Conservation (phyloP, 1,284 basidiomycete genomes). For the Melanopsichium pennsylvanicum region DNA sequence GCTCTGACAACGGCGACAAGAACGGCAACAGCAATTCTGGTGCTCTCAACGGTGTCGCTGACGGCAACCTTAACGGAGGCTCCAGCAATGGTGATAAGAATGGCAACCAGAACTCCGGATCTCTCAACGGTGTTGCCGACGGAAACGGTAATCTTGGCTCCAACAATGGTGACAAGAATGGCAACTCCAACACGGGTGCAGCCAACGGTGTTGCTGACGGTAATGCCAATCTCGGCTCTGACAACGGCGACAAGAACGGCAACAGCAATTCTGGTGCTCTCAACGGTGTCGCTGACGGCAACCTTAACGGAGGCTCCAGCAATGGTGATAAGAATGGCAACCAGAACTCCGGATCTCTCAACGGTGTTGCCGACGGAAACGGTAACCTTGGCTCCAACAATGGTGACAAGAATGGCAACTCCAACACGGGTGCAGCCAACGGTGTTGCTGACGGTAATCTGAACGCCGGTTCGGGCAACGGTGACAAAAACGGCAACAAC, state of each 20-base stretch:
- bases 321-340: constrained; percentile 24
- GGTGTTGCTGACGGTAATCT: constrained; percentile 22
- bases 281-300: constrained; percentile 23
- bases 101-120: constrained; percentile 5
- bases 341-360: constrained; percentile 8
- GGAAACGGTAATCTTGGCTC: constrained; percentile 18
- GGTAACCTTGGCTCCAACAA: constrained; percentile 16
- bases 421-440: constrained; percentile 17
- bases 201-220: constrained; percentile 25
- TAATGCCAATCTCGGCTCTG: constrained; percentile 9
- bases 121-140: constrained; percentile 1
- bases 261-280: constrained; percentile 8
- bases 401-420: constrained; percentile 20
- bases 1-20: constrained; percentile 3
- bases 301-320: constrained; percentile 10
- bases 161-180: constrained; percentile 22
- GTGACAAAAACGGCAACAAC: constrained; percentile 20
- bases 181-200: constrained; percentile 13
- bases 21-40: constrained; percentile 22
- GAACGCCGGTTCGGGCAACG: constrained; percentile 23
- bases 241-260: constrained; percentile 22
- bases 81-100: too few species aligned
- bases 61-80: too few species aligned
- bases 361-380: constrained; percentile 23
- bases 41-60: too few species aligned